Conservation (phyloP, 768 basidiomycete genomes). For the Sistotremastrum niveocremeum region DNA sequence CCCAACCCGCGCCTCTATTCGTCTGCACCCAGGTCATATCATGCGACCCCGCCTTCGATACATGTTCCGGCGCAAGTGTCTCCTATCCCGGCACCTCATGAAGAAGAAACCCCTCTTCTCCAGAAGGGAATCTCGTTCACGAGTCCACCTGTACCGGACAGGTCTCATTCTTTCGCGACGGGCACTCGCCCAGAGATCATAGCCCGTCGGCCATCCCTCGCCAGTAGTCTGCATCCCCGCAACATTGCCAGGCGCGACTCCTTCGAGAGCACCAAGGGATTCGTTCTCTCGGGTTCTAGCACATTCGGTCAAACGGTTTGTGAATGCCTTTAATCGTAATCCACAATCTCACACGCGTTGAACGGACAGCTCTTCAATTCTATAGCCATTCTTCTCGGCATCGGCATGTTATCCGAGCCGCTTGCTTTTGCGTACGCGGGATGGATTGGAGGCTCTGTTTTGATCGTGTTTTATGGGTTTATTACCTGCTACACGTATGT, state of each 20-base stretch:
- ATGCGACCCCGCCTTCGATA: conserved; percentile 1
- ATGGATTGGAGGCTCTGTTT: conserved; percentile 64
- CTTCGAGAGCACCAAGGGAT: conserved; percentile 12
- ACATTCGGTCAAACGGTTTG: conserved; percentile 56
- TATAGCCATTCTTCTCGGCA: conserved; percentile 73
- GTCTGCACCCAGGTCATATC: conserved; percentile 1
- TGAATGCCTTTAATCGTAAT: background rate
- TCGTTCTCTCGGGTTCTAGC: conserved; percentile 21
- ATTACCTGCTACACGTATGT: conserved; percentile 85
- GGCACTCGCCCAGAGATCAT: too few species aligned
- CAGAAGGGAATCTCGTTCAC: conserved; percentile 23
- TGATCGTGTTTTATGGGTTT: conserved; percentile 66
- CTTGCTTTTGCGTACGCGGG: conserved; percentile 87
- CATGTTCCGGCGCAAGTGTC: conserved; percentile 12
- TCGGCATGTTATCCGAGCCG: conserved; percentile 82
- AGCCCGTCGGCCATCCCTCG: conserved; percentile 3
- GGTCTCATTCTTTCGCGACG: background rate
- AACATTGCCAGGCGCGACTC: conserved; percentile 4
- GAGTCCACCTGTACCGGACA: background rate
- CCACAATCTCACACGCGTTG: background rate
- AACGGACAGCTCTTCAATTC: conserved; percentile 70
- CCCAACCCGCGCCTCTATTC: conserved; percentile 6
- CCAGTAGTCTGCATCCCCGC: conserved; percentile 3
- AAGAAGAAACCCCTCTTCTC: conserved; percentile 27
- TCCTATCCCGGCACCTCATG: conserved; percentile 4